Base-by-base conservation (phyloP, 1,139 yeast genomes). In the Pichia sp. region DNA sequence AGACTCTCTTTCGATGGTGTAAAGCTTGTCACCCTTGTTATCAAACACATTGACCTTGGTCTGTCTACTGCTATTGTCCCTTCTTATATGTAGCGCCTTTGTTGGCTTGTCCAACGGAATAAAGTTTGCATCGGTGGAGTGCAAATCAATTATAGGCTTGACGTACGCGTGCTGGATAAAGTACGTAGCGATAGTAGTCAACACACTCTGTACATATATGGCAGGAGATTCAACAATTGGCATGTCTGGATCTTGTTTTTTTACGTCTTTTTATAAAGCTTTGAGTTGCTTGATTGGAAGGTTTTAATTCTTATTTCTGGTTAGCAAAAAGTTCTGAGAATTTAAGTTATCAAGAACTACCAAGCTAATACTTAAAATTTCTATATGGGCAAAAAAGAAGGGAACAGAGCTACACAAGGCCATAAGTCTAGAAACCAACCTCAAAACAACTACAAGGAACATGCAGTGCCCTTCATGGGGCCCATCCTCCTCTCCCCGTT, bases 1-100 rank as follows among this genome's bases (percentile, higher is more conserved):
- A n/a, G 81, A 73, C 57, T 73, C 71, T 49, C 85, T 71, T 67
- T 81, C 85, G 64, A 82, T 71, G 3, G 82, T 72, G 64, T 76
- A 81, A 5, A 73, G 65, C 59, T 77, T 76, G 31, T 64, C 66
- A 23, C 80, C 77, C 31, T 63, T 57, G 31, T 68, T 68, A 61
- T 76, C 77, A 63, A 78, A 82, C 3, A 82, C 81, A 60, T 77
- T 79, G 50, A 80, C 73, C 29, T 69, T 66, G 29, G 76, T 74
- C 53, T 73, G 74, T 50, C 75, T 72, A 60, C 76, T 78, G 32
- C 70, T 73, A 54, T 80, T 71, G 56, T 80, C 83, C 44, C 80
- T 73, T 53, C 86, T 76, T 44, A 82, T 67, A 59, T 71, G 72
- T 61, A 72, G 72, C 30, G 69, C 74, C 3, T 73, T 74, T 19